These are phyloP conservation scores for Colletotrichum sp. DNA, from an alignment of 2,329 filamentous ascomycete species.

Conservation along the genomic window DNA sequence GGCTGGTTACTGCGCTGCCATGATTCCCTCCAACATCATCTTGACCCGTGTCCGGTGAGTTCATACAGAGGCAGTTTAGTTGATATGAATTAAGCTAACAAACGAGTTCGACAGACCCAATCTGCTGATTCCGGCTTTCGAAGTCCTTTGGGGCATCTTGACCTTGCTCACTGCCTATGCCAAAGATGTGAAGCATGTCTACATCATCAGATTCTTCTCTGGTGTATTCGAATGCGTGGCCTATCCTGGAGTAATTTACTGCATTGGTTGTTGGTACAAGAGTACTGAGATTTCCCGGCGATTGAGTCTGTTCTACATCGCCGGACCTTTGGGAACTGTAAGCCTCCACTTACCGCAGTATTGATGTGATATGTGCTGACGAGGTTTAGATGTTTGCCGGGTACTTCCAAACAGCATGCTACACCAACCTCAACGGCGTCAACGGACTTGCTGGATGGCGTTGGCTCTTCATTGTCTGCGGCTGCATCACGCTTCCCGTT, in stretches of 20 bases:
- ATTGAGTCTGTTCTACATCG: slow-evolving; percentile 2
- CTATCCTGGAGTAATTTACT: background rate
- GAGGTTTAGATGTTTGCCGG: slow-evolving; percentile 1
- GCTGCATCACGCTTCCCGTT: slow-evolving; percentile 12
- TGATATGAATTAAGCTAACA: background rate
- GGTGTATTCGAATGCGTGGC: slow-evolving; percentile 5
- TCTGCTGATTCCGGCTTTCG: slow-evolving; percentile 53
- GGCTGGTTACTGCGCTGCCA: slow-evolving; percentile 56
- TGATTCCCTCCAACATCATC: slow-evolving; percentile 67
- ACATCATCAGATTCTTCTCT: slow-evolving; percentile 29
- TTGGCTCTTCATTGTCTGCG: slow-evolving; percentile 20
- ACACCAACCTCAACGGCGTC: slow-evolving; percentile 14
- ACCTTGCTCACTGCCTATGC: slow-evolving; percentile 48
- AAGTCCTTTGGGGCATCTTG: slow-evolving; percentile 60
- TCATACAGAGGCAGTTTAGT: fast-evolving
- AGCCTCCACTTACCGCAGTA: too few species aligned
- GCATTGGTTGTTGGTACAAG: slow-evolving; percentile 13
- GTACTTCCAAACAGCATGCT: slow-evolving; percentile 16
- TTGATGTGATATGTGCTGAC: background rate
- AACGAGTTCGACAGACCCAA: slow-evolving; percentile 31
- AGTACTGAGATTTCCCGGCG: slow-evolving; percentile 8
- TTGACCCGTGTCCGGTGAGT: slow-evolving; percentile 44
- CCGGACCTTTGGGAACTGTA: slow-evolving; percentile 5
- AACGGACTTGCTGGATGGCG: slow-evolving; percentile 14
- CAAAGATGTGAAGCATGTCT: slow-evolving; percentile 32